Conservation (phyloP, 768 basidiomycete genomes). For the Boletellus ananas region DNA sequence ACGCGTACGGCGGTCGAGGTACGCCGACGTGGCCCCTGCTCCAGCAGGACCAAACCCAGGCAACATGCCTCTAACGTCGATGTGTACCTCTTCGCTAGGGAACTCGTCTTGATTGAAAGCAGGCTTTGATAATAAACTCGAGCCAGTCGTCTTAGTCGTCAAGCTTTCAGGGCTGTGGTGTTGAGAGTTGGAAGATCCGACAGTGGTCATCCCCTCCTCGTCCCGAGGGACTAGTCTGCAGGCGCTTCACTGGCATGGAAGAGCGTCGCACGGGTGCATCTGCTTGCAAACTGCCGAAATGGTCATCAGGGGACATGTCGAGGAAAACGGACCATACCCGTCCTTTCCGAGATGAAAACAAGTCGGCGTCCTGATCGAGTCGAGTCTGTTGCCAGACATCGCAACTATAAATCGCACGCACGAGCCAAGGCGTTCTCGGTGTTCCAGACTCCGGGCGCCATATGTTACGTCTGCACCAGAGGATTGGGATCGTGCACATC, state of each 20-base stretch:
- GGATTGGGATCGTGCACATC: slow-evolving; percentile 7
- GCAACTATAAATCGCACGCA: slow-evolving; percentile 13
- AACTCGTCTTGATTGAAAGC: slow-evolving; percentile 25
- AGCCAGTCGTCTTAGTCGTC: slow-evolving; percentile 36
- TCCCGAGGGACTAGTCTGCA: slow-evolving; percentile 4
- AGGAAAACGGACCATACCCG: slow-evolving; percentile 1
- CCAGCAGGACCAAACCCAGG: slow-evolving; percentile 32
- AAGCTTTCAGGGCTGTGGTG: slow-evolving; percentile 14
- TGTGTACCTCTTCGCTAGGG: slow-evolving; percentile 25
- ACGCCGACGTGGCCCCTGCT: slow-evolving; percentile 28
- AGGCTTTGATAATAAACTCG: slow-evolving; percentile 25
- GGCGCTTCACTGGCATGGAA: slow-evolving; percentile 34
- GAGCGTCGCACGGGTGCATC: slow-evolving; percentile 39
- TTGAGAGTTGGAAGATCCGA: slow-evolving; percentile 8
- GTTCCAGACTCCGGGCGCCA: slow-evolving; percentile 4
- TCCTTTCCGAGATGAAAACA: slow-evolving; percentile 12
- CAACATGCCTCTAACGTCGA: slow-evolving; percentile 29
- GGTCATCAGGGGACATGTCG: not conserved
- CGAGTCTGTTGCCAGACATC: slow-evolving; percentile 8
- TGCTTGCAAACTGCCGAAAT: slow-evolving; percentile 33
- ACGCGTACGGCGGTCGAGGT: slow-evolving; percentile 14
- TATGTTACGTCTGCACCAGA: slow-evolving; percentile 10
- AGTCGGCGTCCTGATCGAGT: slow-evolving; percentile 8
- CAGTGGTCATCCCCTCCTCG: slow-evolving; percentile 10
- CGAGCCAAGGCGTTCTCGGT: slow-evolving; percentile 10